These are phyloP conservation scores for carrot (Daucus carota) DNA, from an alignment of 129 eudicot species.

Conservation along the genomic window DH1_v3.0 NC_030386.2:38359501-38360000, in stretches of 20 bases:
- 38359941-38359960: conserved; percentile 70
- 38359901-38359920: conserved; percentile 51
- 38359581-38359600: conserved; percentile 50
- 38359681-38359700: conserved; percentile 51
- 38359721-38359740: conserved; percentile 65
- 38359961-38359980: conserved; percentile 74
- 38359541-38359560: conserved; percentile 79
- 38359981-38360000: conserved; percentile 83
- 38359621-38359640: conserved; percentile 38
- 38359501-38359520: conserved; percentile 34
- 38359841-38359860: conserved; percentile 57
- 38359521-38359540: conserved; percentile 63
- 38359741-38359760: conserved; percentile 69
- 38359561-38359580: conserved; percentile 97
- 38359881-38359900: conserved; percentile 69
- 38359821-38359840: conserved; percentile 55
- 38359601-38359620: conserved; percentile 47
- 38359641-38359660: conserved; percentile 73
- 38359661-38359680: conserved; percentile 84
- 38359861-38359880: conserved; percentile 72
- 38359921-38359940: conserved; percentile 64
- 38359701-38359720: conserved; percentile 49
- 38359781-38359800: conserved; percentile 59
- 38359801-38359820: conserved; percentile 45
- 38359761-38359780: conserved; percentile 68